phyloP scores from a whole-genome alignment of 495 filamentous ascomycete species.

The Xylaria telfairii region DNA sequence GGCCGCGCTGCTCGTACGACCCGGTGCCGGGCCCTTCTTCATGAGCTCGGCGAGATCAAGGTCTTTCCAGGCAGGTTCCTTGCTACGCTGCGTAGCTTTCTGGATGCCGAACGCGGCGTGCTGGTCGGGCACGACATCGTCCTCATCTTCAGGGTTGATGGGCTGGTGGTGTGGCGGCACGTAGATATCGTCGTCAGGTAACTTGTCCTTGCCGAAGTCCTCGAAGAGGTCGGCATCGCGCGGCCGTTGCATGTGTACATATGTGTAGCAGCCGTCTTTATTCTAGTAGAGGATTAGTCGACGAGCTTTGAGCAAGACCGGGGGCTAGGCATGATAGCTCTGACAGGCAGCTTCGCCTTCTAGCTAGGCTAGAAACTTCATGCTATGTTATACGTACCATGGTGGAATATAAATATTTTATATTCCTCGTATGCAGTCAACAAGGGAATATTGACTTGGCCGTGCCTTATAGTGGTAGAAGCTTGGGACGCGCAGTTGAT shows the following conservation, averaged over 20 bases:
- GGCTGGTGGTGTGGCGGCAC: constrained; percentile 89
- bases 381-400: not conserved
- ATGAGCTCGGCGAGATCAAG: constrained; percentile 77
- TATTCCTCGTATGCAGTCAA: not conserved
- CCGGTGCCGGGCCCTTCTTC: constrained; percentile 55
- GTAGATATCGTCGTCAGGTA: constrained; percentile 81
- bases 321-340: not conserved
- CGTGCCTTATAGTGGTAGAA: not conserved
- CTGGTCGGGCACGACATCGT: constrained; percentile 96
- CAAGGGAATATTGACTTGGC: not conserved
- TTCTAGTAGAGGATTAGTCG: constrained; percentile 55
- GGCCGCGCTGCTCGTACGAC: constrained; percentile 23
- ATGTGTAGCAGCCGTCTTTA: constrained; percentile 87
- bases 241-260: constrained; percentile 83
- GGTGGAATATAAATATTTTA: not conserved
- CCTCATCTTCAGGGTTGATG: constrained; percentile 95
- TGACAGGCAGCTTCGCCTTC: not conserved
- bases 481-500: not conserved
- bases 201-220: constrained; percentile 75
- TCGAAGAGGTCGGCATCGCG: constrained; percentile 91
- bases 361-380: not conserved
- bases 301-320: not conserved
- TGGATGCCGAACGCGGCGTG: constrained; percentile 96
- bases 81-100: constrained; percentile 74
- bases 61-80: constrained; percentile 86